Base-by-base conservation (phyloP, 495 filamentous ascomycete genomes). In the Pseudevernia furfuracea region DNA sequence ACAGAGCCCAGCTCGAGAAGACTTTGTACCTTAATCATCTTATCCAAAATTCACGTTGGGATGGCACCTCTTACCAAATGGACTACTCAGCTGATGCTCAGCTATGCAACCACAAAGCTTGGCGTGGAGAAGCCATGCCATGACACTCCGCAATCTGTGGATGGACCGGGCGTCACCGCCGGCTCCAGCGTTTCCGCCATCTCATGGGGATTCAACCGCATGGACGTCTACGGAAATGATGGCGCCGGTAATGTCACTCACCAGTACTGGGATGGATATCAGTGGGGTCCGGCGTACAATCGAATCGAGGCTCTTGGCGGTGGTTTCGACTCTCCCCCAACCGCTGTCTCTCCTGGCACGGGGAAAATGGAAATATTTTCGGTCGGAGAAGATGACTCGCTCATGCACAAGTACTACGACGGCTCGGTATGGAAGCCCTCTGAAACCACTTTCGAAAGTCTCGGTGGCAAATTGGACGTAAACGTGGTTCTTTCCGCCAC, bases 331-430 rank as follows among this genome's bases (percentile, higher is more conserved):
- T 55, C 67, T 21, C 63, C 36, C 41, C 28, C 69, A 69, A 44
- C 34, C 8, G 66, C 48, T n/a, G 19, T 46, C 28, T 43, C 55
- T 10, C 55, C 60, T 34, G 39, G 28, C 9, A 4, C 6, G n/a
- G 62, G 64, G 6, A 66, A 57, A 19, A 55, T 73, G 49, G 71
- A 73, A 34, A 59, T 73, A 17, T 64, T 73, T 41, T 46, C 64
- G 10, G 65, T 68, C 30, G 67, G 68, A 28, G 65, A 66, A 46
- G 71, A 57, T 14, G 1, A 62, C 2, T 68, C 65, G 17, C 60
- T 78, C 66, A 61, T 73, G 60, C 67, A 76, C 61, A 72, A 71
- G 64, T 74, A 63, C 64, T 77, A 66, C 62, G 68, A 75, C 55
- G 76, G 75, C 0, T 14, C 21, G 3, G 52, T 49, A 17, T 78